These are phyloP conservation scores for Penicillium macrosclerotiorum DNA, from an alignment of 495 filamentous ascomycete species.

Conservation along the genomic window DNA sequence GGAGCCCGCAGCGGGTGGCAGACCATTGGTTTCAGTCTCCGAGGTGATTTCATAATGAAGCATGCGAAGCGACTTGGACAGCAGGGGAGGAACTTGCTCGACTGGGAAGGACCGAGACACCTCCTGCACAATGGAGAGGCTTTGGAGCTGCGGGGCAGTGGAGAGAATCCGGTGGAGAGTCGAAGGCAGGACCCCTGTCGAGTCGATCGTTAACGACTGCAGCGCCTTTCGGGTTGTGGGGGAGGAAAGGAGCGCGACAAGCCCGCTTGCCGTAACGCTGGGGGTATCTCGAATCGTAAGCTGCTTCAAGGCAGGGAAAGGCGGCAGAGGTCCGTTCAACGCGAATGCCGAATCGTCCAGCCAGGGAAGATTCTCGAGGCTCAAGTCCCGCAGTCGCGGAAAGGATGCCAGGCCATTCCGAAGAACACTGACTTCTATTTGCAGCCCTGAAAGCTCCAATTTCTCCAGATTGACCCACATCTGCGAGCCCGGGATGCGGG, in stretches of 20 bases:
- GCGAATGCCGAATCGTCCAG: constrained; percentile 75
- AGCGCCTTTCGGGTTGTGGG: constrained; percentile 51
- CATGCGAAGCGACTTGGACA: constrained; percentile 62
- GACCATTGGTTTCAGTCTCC: constrained; percentile 46
- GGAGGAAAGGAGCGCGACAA: constrained; percentile 59
- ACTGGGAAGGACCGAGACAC: constrained; percentile 64
- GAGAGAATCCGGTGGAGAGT: constrained; percentile 63
- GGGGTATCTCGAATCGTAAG: constrained; percentile 67
- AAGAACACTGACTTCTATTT: constrained; percentile 68
- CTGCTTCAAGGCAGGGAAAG: constrained; percentile 68
- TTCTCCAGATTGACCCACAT: constrained; percentile 80
- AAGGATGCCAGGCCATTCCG: constrained; percentile 69
- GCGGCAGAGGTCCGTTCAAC: constrained; percentile 54
- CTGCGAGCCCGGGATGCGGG: constrained; percentile 58
- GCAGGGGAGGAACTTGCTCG: constrained; percentile 59
- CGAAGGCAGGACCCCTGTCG: constrained; percentile 64
- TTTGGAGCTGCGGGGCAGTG: constrained; percentile 57
- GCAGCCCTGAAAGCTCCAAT: constrained; percentile 69
- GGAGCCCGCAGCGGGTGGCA: constrained; percentile 58
- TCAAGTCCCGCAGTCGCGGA: constrained; percentile 65
- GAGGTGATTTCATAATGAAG: constrained; percentile 82
- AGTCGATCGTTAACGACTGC: constrained; percentile 58
- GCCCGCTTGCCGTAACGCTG: constrained; percentile 65
- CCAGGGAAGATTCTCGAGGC: constrained; percentile 61
- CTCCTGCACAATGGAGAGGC: constrained; percentile 64